A percentile compares a stretch with the other conserved stretches of the same genome.
Evolutionary conservation across 768 basidiomycete species (phyloP).

Genomic region (Hypholoma fasciculare): DNA sequence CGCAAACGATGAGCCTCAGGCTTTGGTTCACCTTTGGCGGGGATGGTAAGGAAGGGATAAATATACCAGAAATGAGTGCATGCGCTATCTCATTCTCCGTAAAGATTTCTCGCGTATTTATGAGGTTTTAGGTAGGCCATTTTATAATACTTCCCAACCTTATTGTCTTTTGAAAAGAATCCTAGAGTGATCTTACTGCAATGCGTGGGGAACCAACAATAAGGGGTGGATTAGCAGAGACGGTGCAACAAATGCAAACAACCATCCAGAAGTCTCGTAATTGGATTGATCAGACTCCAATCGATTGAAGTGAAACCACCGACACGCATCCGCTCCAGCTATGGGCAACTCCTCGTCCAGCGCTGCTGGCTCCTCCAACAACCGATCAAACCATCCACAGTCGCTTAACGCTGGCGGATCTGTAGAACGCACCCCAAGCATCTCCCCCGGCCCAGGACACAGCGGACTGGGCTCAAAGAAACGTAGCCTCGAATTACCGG

Average conservation of each 20-base stretch:
- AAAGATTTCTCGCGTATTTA: too few relatives aligned
- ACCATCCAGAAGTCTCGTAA: neutral
- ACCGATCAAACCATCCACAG: constrained; percentile 1
- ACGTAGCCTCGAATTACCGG: constrained; percentile 74
- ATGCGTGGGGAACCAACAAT: neutral
- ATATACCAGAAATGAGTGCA: too few relatives aligned
- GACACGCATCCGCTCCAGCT: neutral
- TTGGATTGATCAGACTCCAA: neutral
- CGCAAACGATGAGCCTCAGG: too few relatives aligned
- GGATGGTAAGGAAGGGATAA: too few relatives aligned
- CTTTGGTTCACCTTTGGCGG: too few relatives aligned
- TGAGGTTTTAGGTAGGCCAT: too few relatives aligned
- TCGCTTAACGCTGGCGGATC: neutral
- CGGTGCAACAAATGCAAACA: neutral
- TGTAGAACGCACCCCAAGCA: constrained; percentile 26
- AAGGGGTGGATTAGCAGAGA: neutral
- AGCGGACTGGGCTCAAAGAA: constrained; percentile 67
- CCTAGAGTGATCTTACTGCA: too few relatives aligned
- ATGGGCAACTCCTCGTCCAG: constrained; percentile 22
- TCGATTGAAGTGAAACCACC: constrained; percentile 1
- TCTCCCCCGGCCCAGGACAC: constrained; percentile 44
- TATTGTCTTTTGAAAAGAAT: neutral
- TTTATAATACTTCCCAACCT: neutral
- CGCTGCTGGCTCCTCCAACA: constrained; percentile 7
- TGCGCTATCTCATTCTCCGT: too few relatives aligned